phyloP scores from a whole-genome alignment of 257 asterid species.

The Capsicum rhomboideum region DNA sequence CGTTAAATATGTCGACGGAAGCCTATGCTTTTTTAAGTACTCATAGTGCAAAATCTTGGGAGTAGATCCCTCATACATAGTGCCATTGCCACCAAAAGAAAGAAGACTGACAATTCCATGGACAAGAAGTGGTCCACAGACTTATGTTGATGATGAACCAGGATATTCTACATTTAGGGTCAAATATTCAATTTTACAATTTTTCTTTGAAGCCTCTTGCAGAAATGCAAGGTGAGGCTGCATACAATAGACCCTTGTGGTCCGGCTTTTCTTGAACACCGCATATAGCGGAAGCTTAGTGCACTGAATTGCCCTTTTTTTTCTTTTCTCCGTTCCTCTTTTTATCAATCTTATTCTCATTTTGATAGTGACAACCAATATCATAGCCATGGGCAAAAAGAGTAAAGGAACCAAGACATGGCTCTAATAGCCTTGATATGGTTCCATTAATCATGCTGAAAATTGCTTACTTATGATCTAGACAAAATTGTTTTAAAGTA shows the following conservation, averaged over 20 bases:
- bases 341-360: not conserved
- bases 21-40: not conserved
- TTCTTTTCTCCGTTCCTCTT: not conserved
- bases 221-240: too few species aligned
- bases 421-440: not conserved
- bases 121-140: not conserved
- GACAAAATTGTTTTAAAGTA: not conserved
- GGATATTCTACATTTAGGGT: too few species aligned
- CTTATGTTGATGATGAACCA: not conserved
- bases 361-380: not conserved
- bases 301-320: too few species aligned
- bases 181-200: too few species aligned
- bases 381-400: not conserved
- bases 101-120: not conserved
- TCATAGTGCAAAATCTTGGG: not conserved
- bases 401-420: not conserved
- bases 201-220: not conserved
- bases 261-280: too few species aligned
- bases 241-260: too few species aligned
- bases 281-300: too few species aligned
- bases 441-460: conserved; percentile 3
- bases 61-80: not conserved
- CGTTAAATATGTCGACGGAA: not conserved
- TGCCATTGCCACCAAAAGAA: not conserved
- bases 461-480: not conserved